Evolutionary conservation across 2,329 filamentous ascomycete genomes (phyloP).

Genomic region (Bretziella fagacearum): DNA sequence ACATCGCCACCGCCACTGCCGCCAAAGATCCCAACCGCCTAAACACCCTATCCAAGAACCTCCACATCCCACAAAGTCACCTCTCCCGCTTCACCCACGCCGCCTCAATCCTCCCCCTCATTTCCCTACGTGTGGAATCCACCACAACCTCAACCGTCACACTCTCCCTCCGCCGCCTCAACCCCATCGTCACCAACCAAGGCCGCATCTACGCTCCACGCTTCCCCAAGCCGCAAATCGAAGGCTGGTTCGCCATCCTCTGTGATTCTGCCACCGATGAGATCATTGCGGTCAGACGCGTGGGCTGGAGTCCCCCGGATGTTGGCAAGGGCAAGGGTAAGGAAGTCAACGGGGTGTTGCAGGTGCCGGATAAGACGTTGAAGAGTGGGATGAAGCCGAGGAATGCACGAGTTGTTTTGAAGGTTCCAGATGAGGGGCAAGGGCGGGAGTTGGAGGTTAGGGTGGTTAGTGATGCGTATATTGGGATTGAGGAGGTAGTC

Average conservation of each 20-base stretch:
- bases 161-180: conserved; percentile 48
- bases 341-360: conserved; percentile 15
- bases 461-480: conserved; percentile 76
- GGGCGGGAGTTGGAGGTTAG: conserved; percentile 51
- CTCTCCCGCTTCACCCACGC: conserved; percentile 39
- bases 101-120: conserved; percentile 48
- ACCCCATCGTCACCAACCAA: conserved; percentile 46
- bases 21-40: conserved; percentile 7
- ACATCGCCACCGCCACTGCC: conserved; percentile 24
- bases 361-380: conserved; percentile 4
- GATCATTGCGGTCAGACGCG: conserved; percentile 69
- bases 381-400: conserved; percentile 10
- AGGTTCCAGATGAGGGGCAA: conserved; percentile 27
- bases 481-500: conserved; percentile 47
- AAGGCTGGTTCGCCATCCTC: conserved; percentile 80
- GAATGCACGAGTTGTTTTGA: conserved; percentile 3
- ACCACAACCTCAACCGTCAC: conserved; percentile 31
- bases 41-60: conserved; percentile 27
- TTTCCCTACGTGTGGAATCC: conserved; percentile 39
- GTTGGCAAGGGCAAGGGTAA: conserved; percentile 16
- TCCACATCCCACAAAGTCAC: conserved; percentile 31
- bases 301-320: conserved; percentile 44
- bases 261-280: conserved; percentile 53
- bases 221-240: conserved; percentile 87
- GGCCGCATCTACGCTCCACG: conserved; percentile 68